A percentile compares a stretch with the other conserved stretches of the same genome.
These are phyloP conservation scores for Lactarius deliciosus DNA, from an alignment of 768 basidiomycete genomes.

Conservation along the genomic window DNA sequence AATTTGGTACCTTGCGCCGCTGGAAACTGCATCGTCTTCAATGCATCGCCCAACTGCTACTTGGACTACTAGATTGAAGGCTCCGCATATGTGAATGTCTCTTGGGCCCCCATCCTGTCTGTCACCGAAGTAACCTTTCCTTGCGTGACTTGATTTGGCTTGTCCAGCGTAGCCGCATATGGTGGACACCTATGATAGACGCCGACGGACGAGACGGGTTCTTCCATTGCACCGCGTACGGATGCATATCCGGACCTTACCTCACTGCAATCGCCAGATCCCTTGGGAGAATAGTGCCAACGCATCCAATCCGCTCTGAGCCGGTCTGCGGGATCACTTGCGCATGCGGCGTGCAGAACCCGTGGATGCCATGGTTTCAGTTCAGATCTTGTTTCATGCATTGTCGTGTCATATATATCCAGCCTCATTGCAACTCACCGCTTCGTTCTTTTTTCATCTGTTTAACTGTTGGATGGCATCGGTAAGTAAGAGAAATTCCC, in stretches of 20 bases:
- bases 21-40: background rate
- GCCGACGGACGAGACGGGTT: constrained; percentile 7
- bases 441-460: constrained; percentile 28
- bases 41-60: constrained; percentile 2
- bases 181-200: constrained; percentile 5
- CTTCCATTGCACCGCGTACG: constrained; percentile 25
- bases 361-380: constrained; percentile 30
- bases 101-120: background rate
- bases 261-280: constrained; percentile 24
- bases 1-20: background rate
- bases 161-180: constrained; percentile 14
- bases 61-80: constrained; percentile 3
- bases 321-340: constrained; percentile 25
- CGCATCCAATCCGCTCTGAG: constrained; percentile 21
- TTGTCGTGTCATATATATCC: constrained; percentile 31
- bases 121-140: constrained; percentile 10
- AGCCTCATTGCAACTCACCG: constrained; percentile 29
- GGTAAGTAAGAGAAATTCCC: constrained; percentile 29
- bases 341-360: constrained; percentile 24
- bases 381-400: constrained; percentile 29
- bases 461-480: constrained; percentile 28
- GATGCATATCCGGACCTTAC: constrained; percentile 21
- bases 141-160: constrained; percentile 17
- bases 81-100: constrained; percentile 3
- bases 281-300: constrained; percentile 23